A percentile compares a stretch with the other conserved stretches of the same genome.
Evolutionary conservation across 2,329 filamentous ascomycete species (phyloP).

Genomic region (Trichophyton schoenleinii): DNA sequence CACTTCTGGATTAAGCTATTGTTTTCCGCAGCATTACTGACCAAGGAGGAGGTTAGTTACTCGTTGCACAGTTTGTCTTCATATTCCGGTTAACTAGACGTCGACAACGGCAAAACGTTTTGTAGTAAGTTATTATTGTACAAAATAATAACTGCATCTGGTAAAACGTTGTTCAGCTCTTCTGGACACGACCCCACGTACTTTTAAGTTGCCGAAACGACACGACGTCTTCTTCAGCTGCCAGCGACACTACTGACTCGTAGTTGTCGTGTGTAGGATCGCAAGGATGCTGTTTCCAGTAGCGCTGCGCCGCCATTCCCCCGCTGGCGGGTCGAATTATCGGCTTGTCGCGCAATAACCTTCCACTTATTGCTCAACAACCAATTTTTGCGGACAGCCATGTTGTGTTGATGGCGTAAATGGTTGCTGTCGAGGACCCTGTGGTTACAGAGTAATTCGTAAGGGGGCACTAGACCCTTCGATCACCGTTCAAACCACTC

Average conservation of each 20-base stretch:
- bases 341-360: neutral
- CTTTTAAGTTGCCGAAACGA: neutral
- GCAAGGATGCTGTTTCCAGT: neutral
- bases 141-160: neutral
- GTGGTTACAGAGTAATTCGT: too few relatives aligned
- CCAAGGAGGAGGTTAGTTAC: too few relatives aligned
- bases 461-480: too few relatives aligned
- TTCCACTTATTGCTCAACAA: neutral
- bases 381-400: neutral
- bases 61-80: too few relatives aligned
- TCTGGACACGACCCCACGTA: neutral
- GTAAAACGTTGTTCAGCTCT: neutral
- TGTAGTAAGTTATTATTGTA: neutral
- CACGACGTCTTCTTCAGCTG: neutral
- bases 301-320: neutral
- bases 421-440: too few relatives aligned
- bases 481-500: neutral
- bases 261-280: neutral
- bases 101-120: neutral
- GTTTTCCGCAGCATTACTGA: too few relatives aligned
- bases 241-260: neutral
- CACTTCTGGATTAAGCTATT: too few relatives aligned
- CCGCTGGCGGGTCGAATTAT: neutral
- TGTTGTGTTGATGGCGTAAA: neutral
- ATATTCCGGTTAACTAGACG: too few relatives aligned